Conservation (phyloP, 1,284 basidiomycete species). For the Rhodofomes roseus region DNA sequence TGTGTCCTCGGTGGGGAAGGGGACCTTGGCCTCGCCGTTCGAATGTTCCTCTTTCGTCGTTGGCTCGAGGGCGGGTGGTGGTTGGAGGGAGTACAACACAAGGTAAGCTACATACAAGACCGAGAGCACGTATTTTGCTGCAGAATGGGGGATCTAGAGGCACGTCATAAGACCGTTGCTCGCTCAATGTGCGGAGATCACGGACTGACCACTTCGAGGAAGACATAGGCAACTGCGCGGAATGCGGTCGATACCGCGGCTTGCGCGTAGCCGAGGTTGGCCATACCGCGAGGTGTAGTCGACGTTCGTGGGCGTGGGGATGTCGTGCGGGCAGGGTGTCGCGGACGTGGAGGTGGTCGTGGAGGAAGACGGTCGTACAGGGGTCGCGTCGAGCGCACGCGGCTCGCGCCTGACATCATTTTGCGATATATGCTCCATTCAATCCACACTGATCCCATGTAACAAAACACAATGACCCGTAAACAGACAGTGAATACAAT, state of each 20-base stretch:
- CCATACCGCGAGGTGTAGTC: constrained; percentile 4
- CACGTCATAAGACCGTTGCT: not conserved
- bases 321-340: not conserved
- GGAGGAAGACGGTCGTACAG: not conserved
- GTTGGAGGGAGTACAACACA: not conserved
- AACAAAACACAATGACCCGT: not conserved
- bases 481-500: not conserved
- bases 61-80: not conserved
- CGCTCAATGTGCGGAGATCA: not conserved
- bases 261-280: constrained; percentile 14
- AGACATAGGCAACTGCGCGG: constrained; percentile 20
- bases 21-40: not conserved
- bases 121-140: constrained; percentile 1
- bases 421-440: not conserved
- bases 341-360: not conserved
- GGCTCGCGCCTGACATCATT: not conserved
- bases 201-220: constrained; percentile 23
- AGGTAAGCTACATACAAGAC: constrained; percentile 8
- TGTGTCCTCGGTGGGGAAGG: not conserved
- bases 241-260: constrained; percentile 21
- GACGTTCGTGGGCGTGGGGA: not conserved
- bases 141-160: constrained; percentile 4
- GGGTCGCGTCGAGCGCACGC: not conserved
- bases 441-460: not conserved
- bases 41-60: not conserved